These are phyloP conservation scores for Petrea volubilis DNA, from an alignment of 257 asterid species.

Conservation along the genomic window DNA sequence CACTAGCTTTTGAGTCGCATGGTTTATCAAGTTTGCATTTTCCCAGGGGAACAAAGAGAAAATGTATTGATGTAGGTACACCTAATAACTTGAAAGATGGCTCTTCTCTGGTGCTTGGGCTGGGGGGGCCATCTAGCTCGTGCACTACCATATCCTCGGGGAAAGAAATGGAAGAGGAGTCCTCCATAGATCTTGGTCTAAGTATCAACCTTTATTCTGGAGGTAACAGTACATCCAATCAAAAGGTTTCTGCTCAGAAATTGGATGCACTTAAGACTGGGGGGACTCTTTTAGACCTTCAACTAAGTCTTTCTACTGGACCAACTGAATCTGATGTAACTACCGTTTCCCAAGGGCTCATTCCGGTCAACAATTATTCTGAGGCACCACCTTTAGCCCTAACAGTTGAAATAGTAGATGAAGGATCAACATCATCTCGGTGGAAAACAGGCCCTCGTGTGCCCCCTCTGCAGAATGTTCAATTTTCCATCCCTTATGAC, in stretches of 20 bases:
- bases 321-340: constrained; percentile 52
- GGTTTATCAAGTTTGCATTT: constrained; percentile 22
- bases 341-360: constrained; percentile 34
- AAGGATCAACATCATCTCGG: constrained; percentile 68
- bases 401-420: constrained; percentile 42
- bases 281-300: constrained; percentile 53
- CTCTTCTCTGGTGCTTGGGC: constrained; percentile 47
- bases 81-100: constrained; percentile 36
- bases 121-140: constrained; percentile 46
- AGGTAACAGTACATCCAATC: constrained; percentile 12
- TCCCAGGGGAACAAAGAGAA: constrained; percentile 47
- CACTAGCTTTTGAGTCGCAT: constrained; percentile 27
- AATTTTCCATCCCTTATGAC: constrained; percentile 7
- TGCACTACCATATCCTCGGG: constrained; percentile 38
- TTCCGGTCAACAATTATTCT: constrained; percentile 21
- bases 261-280: constrained; percentile 16
- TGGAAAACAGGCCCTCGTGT: constrained; percentile 50
- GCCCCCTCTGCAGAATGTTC: constrained; percentile 33
- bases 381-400: constrained; percentile 27
- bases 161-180: constrained; percentile 47
- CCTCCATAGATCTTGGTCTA: constrained; percentile 48
- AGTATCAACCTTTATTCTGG: constrained; percentile 36
- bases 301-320: constrained; percentile 55
- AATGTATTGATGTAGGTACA: constrained; percentile 19
- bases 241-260: constrained; percentile 23